Percentiles rank a stretch among this genome's conserved stretches.
phyloP scores from a whole-genome alignment of 208 protist genomes.

The Herpetomonas samuelpessoai region DNA sequence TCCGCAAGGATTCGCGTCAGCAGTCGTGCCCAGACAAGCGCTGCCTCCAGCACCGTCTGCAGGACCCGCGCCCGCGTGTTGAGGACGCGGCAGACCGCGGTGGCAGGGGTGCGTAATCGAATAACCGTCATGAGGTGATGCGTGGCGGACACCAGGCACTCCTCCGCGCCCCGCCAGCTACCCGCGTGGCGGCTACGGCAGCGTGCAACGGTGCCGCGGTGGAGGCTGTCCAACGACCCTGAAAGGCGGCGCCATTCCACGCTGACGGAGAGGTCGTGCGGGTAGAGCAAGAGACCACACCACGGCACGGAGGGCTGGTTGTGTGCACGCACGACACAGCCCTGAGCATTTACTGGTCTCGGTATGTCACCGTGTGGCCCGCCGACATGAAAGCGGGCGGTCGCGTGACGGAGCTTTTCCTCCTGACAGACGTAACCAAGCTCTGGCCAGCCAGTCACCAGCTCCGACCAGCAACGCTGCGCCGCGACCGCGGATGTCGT shows the following conservation, averaged over 20 bases:
- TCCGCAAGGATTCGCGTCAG: not conserved
- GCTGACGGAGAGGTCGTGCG: conserved; percentile 35
- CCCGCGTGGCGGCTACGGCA: not conserved
- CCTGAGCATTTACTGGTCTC: no score
- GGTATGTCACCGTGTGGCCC: conserved; percentile 6
- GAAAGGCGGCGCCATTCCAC: conserved; percentile 67
- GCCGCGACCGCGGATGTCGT: conserved; percentile 51
- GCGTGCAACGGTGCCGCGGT: conserved; percentile 7
- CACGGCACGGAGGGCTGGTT: conserved; percentile 26
- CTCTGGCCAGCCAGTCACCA: conserved; percentile 44
- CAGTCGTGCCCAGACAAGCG: conserved; percentile 46
- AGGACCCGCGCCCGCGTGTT: conserved; percentile 49
- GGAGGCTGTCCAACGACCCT: conserved; percentile 20
- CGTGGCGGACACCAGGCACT: conserved; percentile 17
- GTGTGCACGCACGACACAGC: conserved; percentile 4
- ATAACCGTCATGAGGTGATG: conserved; percentile 44
- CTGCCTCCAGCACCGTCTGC: conserved; percentile 65
- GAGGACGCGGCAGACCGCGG: conserved; percentile 42
- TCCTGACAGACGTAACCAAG: conserved; percentile 48
- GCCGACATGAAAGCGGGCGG: no score
- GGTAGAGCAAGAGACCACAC: conserved; percentile 57
- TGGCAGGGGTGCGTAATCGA: conserved; percentile 39
- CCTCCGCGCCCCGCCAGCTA: conserved; percentile 9
- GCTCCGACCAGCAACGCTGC: conserved; percentile 31
- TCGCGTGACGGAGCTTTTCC: conserved; percentile 21